Conservation (phyloP, 352 stramenopile genomes). For the Globisporangium lucens region DNA sequence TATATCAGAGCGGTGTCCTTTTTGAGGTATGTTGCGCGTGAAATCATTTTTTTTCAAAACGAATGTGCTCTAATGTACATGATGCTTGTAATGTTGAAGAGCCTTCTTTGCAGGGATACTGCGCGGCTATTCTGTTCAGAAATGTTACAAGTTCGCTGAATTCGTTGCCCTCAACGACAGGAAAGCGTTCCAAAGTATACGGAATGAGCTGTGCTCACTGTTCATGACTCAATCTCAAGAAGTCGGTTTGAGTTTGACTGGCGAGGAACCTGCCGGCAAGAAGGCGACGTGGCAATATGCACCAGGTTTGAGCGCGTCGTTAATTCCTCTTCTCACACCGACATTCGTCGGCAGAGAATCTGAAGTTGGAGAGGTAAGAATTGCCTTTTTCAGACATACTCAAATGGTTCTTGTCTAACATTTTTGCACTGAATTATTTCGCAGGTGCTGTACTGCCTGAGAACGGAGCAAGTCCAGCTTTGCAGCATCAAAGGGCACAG, state of each 20-base stretch:
- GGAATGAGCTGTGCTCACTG: constrained; percentile 33
- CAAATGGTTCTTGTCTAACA: background rate
- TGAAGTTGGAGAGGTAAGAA: constrained; percentile 41
- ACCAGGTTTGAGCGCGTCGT: constrained; percentile 34
- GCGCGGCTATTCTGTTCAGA: constrained; percentile 37
- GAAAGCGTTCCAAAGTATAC: constrained; percentile 21
- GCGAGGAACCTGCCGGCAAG: constrained; percentile 9
- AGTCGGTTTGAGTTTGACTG: constrained; percentile 22
- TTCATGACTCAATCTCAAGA: constrained; percentile 14
- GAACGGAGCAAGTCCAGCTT: constrained; percentile 35
- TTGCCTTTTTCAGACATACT: background rate
- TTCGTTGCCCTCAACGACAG: constrained; percentile 44
- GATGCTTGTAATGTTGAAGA: constrained; percentile 26
- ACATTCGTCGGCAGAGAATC: constrained; percentile 52
- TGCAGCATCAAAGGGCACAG: constrained; percentile 43
- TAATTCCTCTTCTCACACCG: constrained; percentile 55
- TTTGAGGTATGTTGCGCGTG: constrained; percentile 32
- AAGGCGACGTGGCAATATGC: constrained; percentile 24
- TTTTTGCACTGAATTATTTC: constrained; percentile 6
- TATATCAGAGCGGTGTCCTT: constrained; percentile 40
- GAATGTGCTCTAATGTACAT: background rate
- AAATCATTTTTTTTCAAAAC: background rate
- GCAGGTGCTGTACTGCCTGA: constrained; percentile 29
- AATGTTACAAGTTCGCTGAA: constrained; percentile 34
- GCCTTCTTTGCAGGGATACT: constrained; percentile 48